These are phyloP conservation scores for Tilletia setariae DNA, from an alignment of 1,284 basidiomycete species.

Conservation along the genomic window DNA sequence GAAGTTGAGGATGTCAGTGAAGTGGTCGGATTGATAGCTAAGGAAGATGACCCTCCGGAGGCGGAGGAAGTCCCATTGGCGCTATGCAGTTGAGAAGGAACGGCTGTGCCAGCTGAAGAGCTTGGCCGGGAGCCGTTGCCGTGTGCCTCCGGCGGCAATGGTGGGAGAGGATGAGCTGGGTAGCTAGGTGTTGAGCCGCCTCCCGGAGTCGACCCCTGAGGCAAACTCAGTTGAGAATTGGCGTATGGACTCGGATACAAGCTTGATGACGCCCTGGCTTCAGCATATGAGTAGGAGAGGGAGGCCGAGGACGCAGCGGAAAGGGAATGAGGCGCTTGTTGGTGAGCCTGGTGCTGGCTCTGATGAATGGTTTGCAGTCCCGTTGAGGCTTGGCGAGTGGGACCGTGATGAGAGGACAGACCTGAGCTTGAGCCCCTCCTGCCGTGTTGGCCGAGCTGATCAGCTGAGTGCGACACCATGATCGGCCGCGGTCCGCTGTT, in stretches of 20 bases:
- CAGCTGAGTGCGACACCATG: neutral
- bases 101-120: neutral
- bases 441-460: neutral
- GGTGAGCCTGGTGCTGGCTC: neutral
- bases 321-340: neutral
- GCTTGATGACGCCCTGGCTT: no score
- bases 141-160: conserved; percentile 14
- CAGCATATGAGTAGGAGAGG: no score
- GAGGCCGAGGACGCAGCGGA: no score
- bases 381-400: neutral
- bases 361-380: neutral
- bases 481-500: neutral
- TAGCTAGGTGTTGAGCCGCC: neutral
- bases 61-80: conserved; percentile 25
- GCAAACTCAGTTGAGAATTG: no score
- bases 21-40: neutral
- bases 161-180: neutral
- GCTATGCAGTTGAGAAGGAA: neutral
- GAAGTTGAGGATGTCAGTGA: neutral
- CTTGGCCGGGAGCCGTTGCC: conserved; percentile 21
- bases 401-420: neutral
- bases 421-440: neutral
- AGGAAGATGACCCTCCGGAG: no score
- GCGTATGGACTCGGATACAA: no score
- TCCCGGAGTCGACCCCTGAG: neutral